Conservation (phyloP, 2,329 filamentous ascomycete species). For the Aspergillus pseudoglaucus region DNA sequence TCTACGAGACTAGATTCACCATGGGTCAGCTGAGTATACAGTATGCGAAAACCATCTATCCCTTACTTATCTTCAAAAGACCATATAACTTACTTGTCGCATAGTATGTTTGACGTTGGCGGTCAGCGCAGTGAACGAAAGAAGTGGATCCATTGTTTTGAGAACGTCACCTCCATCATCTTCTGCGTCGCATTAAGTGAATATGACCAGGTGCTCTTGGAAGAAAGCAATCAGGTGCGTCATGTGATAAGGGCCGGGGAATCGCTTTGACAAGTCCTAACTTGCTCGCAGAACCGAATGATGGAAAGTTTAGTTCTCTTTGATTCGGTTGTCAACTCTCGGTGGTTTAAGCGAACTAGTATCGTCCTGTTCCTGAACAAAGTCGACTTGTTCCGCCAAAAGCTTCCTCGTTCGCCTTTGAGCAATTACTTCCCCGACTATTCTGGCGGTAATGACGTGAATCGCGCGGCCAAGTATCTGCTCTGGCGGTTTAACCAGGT, state of each 20-base stretch:
- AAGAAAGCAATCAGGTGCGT: slow-evolving; percentile 91
- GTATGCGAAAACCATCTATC: slow-evolving; percentile 44
- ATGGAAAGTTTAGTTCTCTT: slow-evolving; percentile 96
- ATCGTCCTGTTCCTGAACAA: slow-evolving; percentile 99
- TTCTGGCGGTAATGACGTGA: slow-evolving; percentile 94
- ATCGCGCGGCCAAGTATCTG: slow-evolving; percentile 94
- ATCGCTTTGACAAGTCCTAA: slow-evolving; percentile 5
- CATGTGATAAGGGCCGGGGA: no score
- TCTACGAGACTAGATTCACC: slow-evolving; percentile 96
- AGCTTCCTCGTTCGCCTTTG: slow-evolving; percentile 79
- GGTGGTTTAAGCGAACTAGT: slow-evolving; percentile 98
- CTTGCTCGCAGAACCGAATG: slow-evolving; percentile 81
- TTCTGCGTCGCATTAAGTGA: slow-evolving; percentile 98
- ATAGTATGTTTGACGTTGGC: slow-evolving; percentile 97
- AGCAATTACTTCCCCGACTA: slow-evolving; percentile 98
- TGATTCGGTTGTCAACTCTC: slow-evolving; percentile 95
- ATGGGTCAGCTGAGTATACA: slow-evolving; percentile 99
- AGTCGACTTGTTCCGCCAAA: slow-evolving; percentile 95
- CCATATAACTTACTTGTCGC: slow-evolving; percentile 7
- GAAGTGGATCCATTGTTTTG: slow-evolving; percentile 99
- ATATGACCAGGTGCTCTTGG: slow-evolving; percentile 93
- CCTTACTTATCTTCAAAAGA: slow-evolving; percentile 4
- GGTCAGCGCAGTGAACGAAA: slow-evolving; percentile 96
- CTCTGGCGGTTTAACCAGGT: slow-evolving; percentile 99
- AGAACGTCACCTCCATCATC: slow-evolving; percentile 98